phyloP scores from a whole-genome alignment of 2,329 filamentous ascomycete genomes.

The Akanthomyces uredinophilus region DNA sequence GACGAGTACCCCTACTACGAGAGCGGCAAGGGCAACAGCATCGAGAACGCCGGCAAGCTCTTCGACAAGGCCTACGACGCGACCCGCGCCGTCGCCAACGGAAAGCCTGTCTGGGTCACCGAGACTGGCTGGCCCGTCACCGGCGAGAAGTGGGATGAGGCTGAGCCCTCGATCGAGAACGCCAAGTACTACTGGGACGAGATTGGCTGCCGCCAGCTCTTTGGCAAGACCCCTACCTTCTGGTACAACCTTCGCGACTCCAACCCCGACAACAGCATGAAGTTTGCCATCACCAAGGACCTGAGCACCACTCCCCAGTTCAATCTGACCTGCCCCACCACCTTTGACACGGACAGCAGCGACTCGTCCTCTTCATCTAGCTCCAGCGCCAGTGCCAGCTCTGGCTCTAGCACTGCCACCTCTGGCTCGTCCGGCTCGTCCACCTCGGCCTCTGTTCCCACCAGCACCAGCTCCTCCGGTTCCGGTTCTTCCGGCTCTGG shows the following conservation, averaged over 20 bases:
- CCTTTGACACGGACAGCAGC: slow-evolving; percentile 30
- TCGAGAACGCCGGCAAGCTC: slow-evolving; percentile 48
- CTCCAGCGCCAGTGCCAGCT: background rate
- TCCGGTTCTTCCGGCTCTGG: background rate
- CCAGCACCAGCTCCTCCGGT: slow-evolving; percentile 1
- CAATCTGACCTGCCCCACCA: slow-evolving; percentile 48
- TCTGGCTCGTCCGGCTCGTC: background rate
- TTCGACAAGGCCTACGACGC: slow-evolving; percentile 48
- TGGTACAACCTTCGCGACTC: slow-evolving; percentile 60
- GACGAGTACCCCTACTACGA: slow-evolving; percentile 66
- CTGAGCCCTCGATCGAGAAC: slow-evolving; percentile 50
- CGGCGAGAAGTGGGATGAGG: slow-evolving; percentile 50
- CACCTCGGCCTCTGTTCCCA: background rate
- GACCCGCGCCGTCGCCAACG: slow-evolving; percentile 39
- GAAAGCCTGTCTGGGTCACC: slow-evolving; percentile 56
- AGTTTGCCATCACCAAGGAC: slow-evolving; percentile 52
- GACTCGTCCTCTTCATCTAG: background rate
- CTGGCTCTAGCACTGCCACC: slow-evolving; percentile 15
- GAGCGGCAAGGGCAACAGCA: slow-evolving; percentile 48
- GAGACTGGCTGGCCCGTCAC: slow-evolving; percentile 62
- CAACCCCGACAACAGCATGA: slow-evolving; percentile 53
- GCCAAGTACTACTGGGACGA: slow-evolving; percentile 60
- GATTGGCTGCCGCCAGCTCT: slow-evolving; percentile 55
- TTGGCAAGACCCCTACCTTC: slow-evolving; percentile 51
- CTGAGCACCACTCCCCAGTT: slow-evolving; percentile 47